Evolutionary conservation across 164 flowering plant species (phyloP).

Genomic region (Macadamia integrifolia): DNA sequence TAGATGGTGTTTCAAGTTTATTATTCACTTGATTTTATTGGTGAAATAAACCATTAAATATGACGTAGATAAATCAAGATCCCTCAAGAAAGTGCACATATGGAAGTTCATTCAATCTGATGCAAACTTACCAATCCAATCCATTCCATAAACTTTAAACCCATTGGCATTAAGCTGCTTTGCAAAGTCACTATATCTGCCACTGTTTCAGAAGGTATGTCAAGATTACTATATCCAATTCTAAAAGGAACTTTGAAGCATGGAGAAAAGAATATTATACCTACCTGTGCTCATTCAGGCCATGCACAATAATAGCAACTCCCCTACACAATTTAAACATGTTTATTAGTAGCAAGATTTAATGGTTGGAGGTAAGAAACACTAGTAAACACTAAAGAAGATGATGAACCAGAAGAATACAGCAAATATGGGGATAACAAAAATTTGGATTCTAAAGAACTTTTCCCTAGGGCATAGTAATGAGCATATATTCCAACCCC

Average conservation of each 20-base stretch:
- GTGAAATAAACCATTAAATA: too few relatives aligned
- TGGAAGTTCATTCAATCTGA: background rate
- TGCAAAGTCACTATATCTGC: slow-evolving; percentile 71
- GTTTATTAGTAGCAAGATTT: slow-evolving; percentile 2
- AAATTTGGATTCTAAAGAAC: background rate
- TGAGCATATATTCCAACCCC: background rate
- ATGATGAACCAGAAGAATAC: background rate
- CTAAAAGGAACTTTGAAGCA: background rate
- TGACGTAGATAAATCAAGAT: background rate
- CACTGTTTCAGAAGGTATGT: slow-evolving; percentile 37
- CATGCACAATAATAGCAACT: slow-evolving; percentile 72
- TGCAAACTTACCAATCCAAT: slow-evolving; percentile 77
- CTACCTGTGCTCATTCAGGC: slow-evolving; percentile 94
- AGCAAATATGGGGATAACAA: background rate
- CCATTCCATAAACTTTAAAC: slow-evolving; percentile 84
- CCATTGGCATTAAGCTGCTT: slow-evolving; percentile 76
- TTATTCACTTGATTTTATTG: too few relatives aligned
- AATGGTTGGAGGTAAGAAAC: too few relatives aligned
- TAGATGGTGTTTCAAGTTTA: too few relatives aligned
- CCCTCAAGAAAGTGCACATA: background rate
- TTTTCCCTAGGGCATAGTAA: background rate
- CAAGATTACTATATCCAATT: background rate
- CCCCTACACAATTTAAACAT: slow-evolving; percentile 47
- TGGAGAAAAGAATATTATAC: slow-evolving; percentile 9
- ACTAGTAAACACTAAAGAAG: background rate